Conservation (phyloP, 805 yeast genomes). For the Ogataea parapolymorpha region DNA sequence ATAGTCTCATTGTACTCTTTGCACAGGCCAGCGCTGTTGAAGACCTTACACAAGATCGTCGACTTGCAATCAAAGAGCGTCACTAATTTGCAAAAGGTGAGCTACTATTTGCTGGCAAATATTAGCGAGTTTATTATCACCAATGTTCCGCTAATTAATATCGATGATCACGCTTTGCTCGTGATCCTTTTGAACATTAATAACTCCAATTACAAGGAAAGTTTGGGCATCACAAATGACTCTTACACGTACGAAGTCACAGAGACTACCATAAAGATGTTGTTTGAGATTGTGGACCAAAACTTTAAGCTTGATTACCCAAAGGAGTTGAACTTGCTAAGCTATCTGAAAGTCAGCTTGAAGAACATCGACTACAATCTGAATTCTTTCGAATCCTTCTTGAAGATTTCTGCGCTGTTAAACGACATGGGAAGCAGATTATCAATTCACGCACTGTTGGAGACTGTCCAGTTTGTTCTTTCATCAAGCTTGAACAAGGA, state of each 20-base stretch:
- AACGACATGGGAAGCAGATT: constrained; percentile 35
- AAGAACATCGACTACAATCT: constrained; percentile 19
- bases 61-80: constrained; percentile 12
- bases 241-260: constrained; percentile 13
- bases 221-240: constrained; percentile 21
- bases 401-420: constrained; percentile 20
- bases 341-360: constrained; percentile 20
- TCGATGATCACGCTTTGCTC: constrained; percentile 12
- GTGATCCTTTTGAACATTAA: constrained; percentile 20
- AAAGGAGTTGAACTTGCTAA: constrained; percentile 22
- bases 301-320: constrained; percentile 26
- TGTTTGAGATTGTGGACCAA: constrained; percentile 34
- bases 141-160: constrained; percentile 12
- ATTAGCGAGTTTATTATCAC: constrained; percentile 13
- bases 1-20: constrained; percentile 13
- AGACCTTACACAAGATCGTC: constrained; percentile 20
- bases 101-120: constrained; percentile 24
- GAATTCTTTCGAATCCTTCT: constrained; percentile 18
- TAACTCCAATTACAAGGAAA: constrained; percentile 16
- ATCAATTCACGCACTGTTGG: constrained; percentile 33
- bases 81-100: constrained; percentile 22
- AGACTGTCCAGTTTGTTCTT: constrained; percentile 25
- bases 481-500: constrained; percentile 17
- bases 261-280: constrained; percentile 19
- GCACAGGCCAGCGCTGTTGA: constrained; percentile 17